A percentile compares a stretch with the other conserved stretches of the same genome.
Evolutionary conservation across 768 basidiomycete genomes (phyloP).

Genomic region (Lyophyllum atratum): DNA sequence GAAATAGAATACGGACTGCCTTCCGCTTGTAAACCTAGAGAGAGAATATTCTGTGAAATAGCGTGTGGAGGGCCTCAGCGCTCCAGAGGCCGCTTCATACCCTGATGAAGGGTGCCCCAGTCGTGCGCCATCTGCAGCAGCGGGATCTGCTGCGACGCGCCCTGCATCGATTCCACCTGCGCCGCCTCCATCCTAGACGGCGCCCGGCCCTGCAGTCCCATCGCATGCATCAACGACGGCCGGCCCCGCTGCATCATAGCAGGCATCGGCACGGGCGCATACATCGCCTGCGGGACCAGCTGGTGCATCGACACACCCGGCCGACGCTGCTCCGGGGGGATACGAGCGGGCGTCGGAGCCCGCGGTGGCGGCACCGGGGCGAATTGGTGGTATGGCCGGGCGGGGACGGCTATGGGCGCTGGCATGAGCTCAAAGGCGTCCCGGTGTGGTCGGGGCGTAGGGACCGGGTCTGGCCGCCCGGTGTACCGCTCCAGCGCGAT

Average conservation of each 20-base stretch:
- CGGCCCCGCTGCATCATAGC: neutral
- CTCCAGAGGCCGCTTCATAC: neutral
- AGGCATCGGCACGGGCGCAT: conserved; percentile 1
- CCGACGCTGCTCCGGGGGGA: neutral
- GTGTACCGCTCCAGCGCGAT: neutral
- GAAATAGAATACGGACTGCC: no score
- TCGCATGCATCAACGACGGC: neutral
- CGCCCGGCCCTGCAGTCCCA: neutral
- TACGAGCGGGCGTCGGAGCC: neutral
- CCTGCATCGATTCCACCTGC: neutral
- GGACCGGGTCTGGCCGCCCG: no score
- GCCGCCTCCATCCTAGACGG: no score
- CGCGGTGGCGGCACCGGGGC: neutral
- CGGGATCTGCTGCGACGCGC: neutral
- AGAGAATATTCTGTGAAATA: neutral
- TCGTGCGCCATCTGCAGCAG: neutral
- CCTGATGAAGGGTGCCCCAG: neutral
- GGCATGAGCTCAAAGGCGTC: neutral
- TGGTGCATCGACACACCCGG: neutral
- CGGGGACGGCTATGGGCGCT: neutral
- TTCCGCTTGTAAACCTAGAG: no score
- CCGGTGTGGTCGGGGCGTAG: no score
- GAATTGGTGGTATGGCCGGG: neutral
- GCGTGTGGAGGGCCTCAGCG: neutral
- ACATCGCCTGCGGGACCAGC: neutral